These are phyloP conservation scores for Fusarium sublunatum DNA, from an alignment of 2,329 filamentous ascomycete genomes.

Conservation along the genomic window DNA sequence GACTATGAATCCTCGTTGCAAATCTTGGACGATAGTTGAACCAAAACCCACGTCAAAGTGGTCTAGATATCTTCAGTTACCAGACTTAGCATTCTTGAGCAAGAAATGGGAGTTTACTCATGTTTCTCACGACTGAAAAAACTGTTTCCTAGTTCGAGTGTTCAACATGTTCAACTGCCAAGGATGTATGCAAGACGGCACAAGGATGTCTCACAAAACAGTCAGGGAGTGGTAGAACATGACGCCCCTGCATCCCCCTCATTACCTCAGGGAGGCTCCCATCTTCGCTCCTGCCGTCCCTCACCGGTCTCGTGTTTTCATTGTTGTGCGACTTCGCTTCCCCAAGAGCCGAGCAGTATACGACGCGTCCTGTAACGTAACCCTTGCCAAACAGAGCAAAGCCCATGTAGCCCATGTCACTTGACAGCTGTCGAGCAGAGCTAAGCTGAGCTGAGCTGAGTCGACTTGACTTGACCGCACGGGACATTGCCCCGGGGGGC, in stretches of 20 bases:
- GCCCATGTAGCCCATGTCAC: constrained; percentile 2
- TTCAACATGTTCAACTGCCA: constrained; percentile 17
- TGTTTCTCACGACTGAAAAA: background rate
- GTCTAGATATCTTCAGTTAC: background rate
- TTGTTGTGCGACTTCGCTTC: constrained; percentile 17
- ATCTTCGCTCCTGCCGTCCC: constrained; percentile 29
- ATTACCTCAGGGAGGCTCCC: constrained; percentile 15
- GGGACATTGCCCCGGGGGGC: constrained; percentile 18
- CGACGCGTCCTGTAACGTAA: background rate
- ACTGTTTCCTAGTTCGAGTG: background rate
- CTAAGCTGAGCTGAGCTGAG: too few relatives aligned
- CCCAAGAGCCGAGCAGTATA: constrained; percentile 3
- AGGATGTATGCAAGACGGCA: constrained; percentile 19
- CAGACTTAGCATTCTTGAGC: constrained; percentile 5
- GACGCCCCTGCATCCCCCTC: constrained; percentile 31
- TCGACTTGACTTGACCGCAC: constrained; percentile 6
- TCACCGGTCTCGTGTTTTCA: constrained; percentile 12
- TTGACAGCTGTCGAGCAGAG: constrained; percentile 7
- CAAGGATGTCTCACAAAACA: constrained; percentile 29
- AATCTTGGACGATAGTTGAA: constrained; percentile 14
- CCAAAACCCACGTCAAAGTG: constrained; percentile 10
- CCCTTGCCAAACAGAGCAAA: background rate
- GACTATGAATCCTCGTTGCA: constrained; percentile 20
- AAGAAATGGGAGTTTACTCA: background rate
- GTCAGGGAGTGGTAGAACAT: constrained; percentile 23